Conservation (phyloP, 2,329 filamentous ascomycete species). For the Penicillium italicum region DNA sequence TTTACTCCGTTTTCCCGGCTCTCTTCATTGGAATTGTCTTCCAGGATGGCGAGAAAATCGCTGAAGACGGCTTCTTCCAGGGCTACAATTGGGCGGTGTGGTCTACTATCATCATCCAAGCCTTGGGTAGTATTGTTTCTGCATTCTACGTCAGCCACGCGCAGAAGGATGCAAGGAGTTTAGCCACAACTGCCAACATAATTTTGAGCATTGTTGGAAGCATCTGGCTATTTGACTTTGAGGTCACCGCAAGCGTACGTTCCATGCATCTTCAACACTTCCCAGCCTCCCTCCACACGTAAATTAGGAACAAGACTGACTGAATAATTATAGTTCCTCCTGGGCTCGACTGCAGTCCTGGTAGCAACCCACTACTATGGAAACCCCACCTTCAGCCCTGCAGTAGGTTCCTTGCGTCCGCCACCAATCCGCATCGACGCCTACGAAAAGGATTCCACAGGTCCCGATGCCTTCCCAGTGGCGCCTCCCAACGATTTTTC, state of each 20-base stretch:
- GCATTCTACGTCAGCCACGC: slow-evolving; percentile 77
- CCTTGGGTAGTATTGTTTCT: slow-evolving; percentile 77
- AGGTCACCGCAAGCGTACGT: slow-evolving; percentile 68
- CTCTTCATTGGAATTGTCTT: slow-evolving; percentile 81
- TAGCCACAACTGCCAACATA: slow-evolving; percentile 89
- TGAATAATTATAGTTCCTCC: slow-evolving; percentile 61
- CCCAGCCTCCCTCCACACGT: not conserved
- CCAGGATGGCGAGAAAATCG: slow-evolving; percentile 80
- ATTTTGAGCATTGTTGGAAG: slow-evolving; percentile 82
- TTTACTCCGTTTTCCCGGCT: slow-evolving; percentile 89
- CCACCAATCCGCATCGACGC: slow-evolving; percentile 57
- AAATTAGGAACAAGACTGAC: slow-evolving; percentile 5
- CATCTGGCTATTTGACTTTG: slow-evolving; percentile 78
- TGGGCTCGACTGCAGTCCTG: slow-evolving; percentile 76
- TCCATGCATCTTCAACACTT: not conserved
- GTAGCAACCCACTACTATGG: slow-evolving; percentile 83
- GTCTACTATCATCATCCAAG: slow-evolving; percentile 77
- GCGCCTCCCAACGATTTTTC: slow-evolving; percentile 44
- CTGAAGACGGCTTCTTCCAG: slow-evolving; percentile 83
- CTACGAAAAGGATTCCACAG: slow-evolving; percentile 71
- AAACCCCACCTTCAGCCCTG: slow-evolving; percentile 42
- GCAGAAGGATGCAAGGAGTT: slow-evolving; percentile 90
- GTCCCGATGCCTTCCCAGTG: slow-evolving; percentile 32
- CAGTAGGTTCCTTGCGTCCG: slow-evolving; percentile 52
- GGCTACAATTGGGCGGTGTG: slow-evolving; percentile 93